Base-by-base conservation (phyloP, 2,329 filamentous ascomycete genomes). In the Erysiphe pulchra region DNA sequence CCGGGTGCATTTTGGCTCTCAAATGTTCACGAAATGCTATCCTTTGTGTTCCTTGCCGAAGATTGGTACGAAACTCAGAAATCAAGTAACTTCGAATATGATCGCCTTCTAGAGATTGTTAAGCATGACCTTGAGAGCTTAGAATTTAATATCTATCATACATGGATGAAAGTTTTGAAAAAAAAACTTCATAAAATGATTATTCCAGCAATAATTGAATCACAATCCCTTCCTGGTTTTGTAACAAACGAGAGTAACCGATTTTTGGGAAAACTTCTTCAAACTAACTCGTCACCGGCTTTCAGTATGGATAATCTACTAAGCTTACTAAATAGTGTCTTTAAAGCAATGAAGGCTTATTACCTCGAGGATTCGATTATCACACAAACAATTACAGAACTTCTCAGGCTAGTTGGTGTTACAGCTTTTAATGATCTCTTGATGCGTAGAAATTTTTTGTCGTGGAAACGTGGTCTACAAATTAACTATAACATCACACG, bases 401-500 rank as follows among this genome's bases (percentile, higher is more conserved):
- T 98, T 47, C 71, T 98, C 49, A 77, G 80, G 49, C 70, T 98
- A 42, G 90, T 98, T 47, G 90, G 90, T 51, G 90, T 98, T 34
- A 98, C 90, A 1, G 90, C 90, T 3, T 98, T 98, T 67, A 98
- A 98, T 61, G 90, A 98, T 60, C 68, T 98, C 50, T 72, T 98
- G 53, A 94, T 98, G 86, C 77, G 90, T 56, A 75, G 90, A 55
- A 95, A 95, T 63, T 98, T 98, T 73, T 73, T 98, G 47, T 94
- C 86, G 0, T 98, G 90, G 90, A 98, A 98, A 70, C 84, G 90
- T 62, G 90, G 90, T 55, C 73, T 98, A 46, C 90, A 98, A 63
- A 98, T 98, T 66, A 98, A 98, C 66, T 98, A 98, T 70, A 98
- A 98, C 66, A 98, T 98, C 61, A 98, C 90, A 20, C 76, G 90